Base-by-base conservation (phyloP, 2,329 filamentous ascomycete genomes). In the Ramichloridium luteum region DNA sequence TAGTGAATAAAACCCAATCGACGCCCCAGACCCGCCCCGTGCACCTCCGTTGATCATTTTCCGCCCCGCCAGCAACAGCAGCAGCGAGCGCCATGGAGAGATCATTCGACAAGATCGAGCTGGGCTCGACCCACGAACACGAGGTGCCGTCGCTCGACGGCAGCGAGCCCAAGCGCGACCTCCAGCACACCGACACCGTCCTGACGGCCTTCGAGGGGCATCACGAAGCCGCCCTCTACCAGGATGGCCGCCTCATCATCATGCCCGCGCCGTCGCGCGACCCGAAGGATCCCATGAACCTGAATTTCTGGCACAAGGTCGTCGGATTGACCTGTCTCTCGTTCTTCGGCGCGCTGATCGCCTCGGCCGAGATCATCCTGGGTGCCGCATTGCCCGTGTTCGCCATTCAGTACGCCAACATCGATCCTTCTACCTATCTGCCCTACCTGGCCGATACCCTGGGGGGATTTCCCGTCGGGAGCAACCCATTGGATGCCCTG, bases 321-420 rank as follows among this genome's bases (percentile, higher is more conserved):
- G 16, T 42, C 4, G 42, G 36, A 5, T 27, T 38, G 14, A 32
- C 36, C 16, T 44, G 32, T 25, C 29, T 42, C 5, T 42, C 38
- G 28, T 42, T 42, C 31, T 44, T 42, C 28, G 41, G 44, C 9
- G 46, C 47, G 1, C 35, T 53, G 30, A 47, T 47, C 11, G 38
- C 46, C 2, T 44, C 49, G 4, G 47, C 49, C 6, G 49, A 51
- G 31, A 25, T 49, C 9, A 50, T 53, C 16, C 32, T 53, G 13
- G 49, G 49, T 10, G 46, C 46, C 4, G 43, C 50, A 27, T 32
- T 51, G 27, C 49, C 49, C 1, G 44, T 51, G 10, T 51, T 53
- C 34, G 42, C 42, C 4, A 27, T 51, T 8, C 23, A 50, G 32
- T 53, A 51, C 28, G 45, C 49, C 27, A 36, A 37, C 6, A 29